Evolutionary conservation across 2,329 filamentous ascomycete species (phyloP), one percentile per base, ranked within the genome.

Genomic region (Cytospora paraplurivora): DNA sequence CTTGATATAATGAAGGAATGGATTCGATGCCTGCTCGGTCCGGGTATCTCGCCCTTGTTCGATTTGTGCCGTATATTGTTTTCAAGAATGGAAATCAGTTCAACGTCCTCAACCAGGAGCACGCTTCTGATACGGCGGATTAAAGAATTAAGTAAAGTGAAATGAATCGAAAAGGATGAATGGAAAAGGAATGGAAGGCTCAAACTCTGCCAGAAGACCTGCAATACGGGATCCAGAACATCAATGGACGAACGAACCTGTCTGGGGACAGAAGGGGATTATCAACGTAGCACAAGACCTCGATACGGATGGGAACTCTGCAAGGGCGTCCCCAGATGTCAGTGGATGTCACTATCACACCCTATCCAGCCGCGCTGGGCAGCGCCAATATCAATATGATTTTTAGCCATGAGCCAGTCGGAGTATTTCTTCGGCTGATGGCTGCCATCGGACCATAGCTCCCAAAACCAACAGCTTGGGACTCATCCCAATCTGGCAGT

Each of bases 341-440:
- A 57, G 62, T 62, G 61, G 49, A 57, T 33, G 54, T 66, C 64
- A 66, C 64, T 64, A 66, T 66, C 64, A 66, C 64, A 66, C 64
- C 32, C 13, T 51, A 56, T 53, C 62, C 61, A 66, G 62, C 62
- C 57, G 64, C 64, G 64, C 64, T 62, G 57, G 32, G 56, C 7
- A 37, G 17, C 53, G 8, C 61, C 61, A 54, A 54, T n/a, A 11
- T 41, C 27, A n/a, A 59, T 49, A 49, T 54, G 33, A 56, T 51
- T 52, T 41, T 47, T 33, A 35, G 21, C 2, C 7, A 33, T 51
- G 33, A n/a, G 54, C 61, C 62, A 64, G 54, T 64, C 56, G 59
- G 51, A 51, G 56, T 13, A 34, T 56, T 38, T 7, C 32, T 56
- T 49, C 52, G 44, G 32, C 13, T 50, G 53, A 37, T 53, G 56